Evolutionary conservation across 2,329 filamentous ascomycete species (phyloP), one percentile per base, ranked within the genome.

Genomic region (Colletotrichum sp.): DNA sequence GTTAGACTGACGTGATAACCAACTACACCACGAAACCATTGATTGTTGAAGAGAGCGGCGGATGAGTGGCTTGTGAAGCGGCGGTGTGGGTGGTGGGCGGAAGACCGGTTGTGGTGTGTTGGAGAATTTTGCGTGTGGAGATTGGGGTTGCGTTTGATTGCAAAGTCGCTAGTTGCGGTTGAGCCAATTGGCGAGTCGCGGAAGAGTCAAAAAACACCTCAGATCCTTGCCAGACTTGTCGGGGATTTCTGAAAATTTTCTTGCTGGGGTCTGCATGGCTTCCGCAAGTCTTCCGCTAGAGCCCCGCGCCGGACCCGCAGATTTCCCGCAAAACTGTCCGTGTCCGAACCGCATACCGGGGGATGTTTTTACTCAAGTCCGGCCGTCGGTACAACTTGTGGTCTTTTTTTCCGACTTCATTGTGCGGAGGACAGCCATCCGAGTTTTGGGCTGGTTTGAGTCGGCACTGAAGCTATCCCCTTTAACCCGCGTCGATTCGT

Each of bases 1-100:
- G 85, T 87, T 87, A 87, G 84, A 86, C 85, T 86, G 84, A 87
- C 83, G 86, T 87, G 85, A 87, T 87, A 86, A 86, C 85, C 85
- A 86, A 87, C 85, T 83, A 82, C 81, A 82, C 81, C 80, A 83
- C 72, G 64, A 75, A 65, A 75, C 74, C 74, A 74, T 61, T 57
- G 10, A 61, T 32, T 48, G 55, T 61, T 61, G 55, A 34, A 18
- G 5, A 7, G 2, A 2, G 4, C 5, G 1, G 13, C 6, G 21
- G 48, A 30, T 13, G n/a, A 34, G n/a, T 64, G 34, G 18, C 28
- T 57, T 34, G 18, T 59, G n/a, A 67, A 13, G 12, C n/a, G 15
- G 24, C 43, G n/a, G n/a, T 21, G 43, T 21, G 15, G 26, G 28
- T 57, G 16, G 65, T 36, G 43, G 43, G 34, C n/a, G 48, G 12